A percentile compares a stretch with the other conserved stretches of the same genome.
Conservation (phyloP, 1,139 yeast species). For the Eremothecium sinecaudum region DNA sequence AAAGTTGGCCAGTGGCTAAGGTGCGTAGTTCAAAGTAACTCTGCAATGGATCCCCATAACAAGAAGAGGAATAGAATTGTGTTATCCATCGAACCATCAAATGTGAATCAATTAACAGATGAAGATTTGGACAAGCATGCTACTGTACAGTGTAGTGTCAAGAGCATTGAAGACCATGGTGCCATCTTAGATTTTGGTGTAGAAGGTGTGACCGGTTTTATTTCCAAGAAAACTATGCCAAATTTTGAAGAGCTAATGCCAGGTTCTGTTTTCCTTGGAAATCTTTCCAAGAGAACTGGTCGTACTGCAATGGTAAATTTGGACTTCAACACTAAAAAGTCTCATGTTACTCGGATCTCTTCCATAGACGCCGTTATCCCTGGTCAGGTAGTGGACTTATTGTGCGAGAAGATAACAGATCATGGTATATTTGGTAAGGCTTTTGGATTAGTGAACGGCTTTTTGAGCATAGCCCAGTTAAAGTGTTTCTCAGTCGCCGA, state of each 20-base stretch:
- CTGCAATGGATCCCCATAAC: slow-evolving; percentile 31
- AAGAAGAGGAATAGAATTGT: slow-evolving; percentile 50
- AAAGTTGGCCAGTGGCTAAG: slow-evolving; percentile 77
- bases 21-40: slow-evolving; percentile 53
- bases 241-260: slow-evolving; percentile 26
- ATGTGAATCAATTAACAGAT: slow-evolving; percentile 52
- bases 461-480: slow-evolving; percentile 59
- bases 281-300: slow-evolving; percentile 40
- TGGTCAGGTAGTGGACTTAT: slow-evolving; percentile 70
- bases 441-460: slow-evolving; percentile 67
- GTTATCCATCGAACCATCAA: slow-evolving; percentile 65
- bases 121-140: slow-evolving; percentile 59
- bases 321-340: slow-evolving; percentile 37
- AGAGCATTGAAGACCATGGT: slow-evolving; percentile 88
- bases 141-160: slow-evolving; percentile 65
- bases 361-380: slow-evolving; percentile 76
- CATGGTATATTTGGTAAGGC: slow-evolving; percentile 57
- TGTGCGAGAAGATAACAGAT: slow-evolving; percentile 50
- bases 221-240: slow-evolving; percentile 56
- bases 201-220: slow-evolving; percentile 53
- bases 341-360: slow-evolving; percentile 46
- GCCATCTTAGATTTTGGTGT: slow-evolving; percentile 64
- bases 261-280: slow-evolving; percentile 46
- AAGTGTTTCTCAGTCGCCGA: slow-evolving; percentile 41
- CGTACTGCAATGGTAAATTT: slow-evolving; percentile 55